phyloP scores from a whole-genome alignment of 148 eudicot species.

The Camellia granthamiana region DNA sequence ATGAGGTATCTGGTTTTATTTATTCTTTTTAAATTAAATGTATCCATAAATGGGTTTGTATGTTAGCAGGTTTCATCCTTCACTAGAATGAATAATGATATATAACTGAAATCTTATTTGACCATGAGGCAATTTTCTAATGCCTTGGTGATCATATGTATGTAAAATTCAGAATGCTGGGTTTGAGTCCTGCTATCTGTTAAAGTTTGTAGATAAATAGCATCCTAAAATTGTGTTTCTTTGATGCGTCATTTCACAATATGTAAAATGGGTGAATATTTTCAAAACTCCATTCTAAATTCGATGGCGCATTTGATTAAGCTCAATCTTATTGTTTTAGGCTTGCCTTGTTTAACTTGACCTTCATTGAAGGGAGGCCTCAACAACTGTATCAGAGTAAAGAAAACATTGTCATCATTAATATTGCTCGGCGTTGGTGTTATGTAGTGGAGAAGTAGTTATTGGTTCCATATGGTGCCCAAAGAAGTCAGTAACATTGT shows the following conservation, averaged over 20 bases:
- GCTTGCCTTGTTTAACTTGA: neutral
- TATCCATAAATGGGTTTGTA: neutral
- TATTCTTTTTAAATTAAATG: neutral
- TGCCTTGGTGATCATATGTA: neutral
- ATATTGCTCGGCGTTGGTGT: neutral
- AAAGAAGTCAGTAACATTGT: neutral
- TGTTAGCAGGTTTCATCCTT: neutral
- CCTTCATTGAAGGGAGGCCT: neutral
- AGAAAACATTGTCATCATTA: neutral
- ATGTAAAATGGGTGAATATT: neutral
- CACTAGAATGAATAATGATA: neutral
- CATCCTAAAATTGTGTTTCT: neutral
- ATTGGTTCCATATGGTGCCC: neutral
- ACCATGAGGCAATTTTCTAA: neutral
- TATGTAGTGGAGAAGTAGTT: neutral
- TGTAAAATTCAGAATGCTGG: neutral
- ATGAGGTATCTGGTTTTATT: constrained; percentile 45
- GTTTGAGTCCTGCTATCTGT: neutral
- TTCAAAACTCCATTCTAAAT: neutral
- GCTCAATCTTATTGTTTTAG: neutral
- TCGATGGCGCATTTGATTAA: neutral
- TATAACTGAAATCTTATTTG: neutral
- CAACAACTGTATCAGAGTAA: neutral
- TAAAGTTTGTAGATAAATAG: neutral
- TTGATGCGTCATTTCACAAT: neutral